Conservation (phyloP, 768 basidiomycete genomes). For the Rhizopogon roseolus region DNA sequence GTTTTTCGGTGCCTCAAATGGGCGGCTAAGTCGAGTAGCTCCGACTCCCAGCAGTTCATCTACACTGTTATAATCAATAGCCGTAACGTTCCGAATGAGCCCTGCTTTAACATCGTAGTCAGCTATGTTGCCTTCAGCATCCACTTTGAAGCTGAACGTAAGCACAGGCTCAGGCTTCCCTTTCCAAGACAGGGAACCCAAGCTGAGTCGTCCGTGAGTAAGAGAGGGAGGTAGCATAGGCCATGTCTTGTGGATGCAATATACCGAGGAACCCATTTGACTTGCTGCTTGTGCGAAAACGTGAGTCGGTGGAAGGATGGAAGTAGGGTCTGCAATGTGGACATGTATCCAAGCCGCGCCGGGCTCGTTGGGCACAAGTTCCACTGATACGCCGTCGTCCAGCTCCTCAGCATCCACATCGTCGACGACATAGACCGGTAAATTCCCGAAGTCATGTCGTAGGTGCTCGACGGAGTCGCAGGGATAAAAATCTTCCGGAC, state of each 20-base stretch:
- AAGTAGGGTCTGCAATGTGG: constrained; percentile 91
- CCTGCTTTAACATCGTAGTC: constrained; percentile 72
- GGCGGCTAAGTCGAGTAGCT: constrained; percentile 10
- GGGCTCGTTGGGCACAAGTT: constrained; percentile 56
- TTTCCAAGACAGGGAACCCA: constrained; percentile 32
- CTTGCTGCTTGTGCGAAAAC: constrained; percentile 54
- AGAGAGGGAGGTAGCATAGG: constrained; percentile 70
- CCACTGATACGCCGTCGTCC: constrained; percentile 90
- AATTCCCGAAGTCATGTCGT: constrained; percentile 81
- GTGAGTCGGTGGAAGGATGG: constrained; percentile 69
- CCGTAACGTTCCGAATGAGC: constrained; percentile 62
- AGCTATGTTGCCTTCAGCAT: constrained; percentile 54
- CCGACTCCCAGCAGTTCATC: constrained; percentile 42
- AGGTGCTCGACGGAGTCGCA: constrained; percentile 62
- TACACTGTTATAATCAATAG: constrained; percentile 63
- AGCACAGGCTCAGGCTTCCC: constrained; percentile 52
- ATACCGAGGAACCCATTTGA: constrained; percentile 46
- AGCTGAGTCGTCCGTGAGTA: constrained; percentile 44
- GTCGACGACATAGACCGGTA: constrained; percentile 88
- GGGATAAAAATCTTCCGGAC: constrained; percentile 60
- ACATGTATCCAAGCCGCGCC: constrained; percentile 76
- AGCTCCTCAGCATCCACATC: constrained; percentile 76
- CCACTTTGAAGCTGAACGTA: constrained; percentile 76
- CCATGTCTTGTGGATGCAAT: constrained; percentile 58
- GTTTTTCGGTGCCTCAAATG: constrained; percentile 12